Evolutionary conservation across 345 rosid genomes (phyloP).

Genomic region (Lagerstroemia speciosa): DNA sequence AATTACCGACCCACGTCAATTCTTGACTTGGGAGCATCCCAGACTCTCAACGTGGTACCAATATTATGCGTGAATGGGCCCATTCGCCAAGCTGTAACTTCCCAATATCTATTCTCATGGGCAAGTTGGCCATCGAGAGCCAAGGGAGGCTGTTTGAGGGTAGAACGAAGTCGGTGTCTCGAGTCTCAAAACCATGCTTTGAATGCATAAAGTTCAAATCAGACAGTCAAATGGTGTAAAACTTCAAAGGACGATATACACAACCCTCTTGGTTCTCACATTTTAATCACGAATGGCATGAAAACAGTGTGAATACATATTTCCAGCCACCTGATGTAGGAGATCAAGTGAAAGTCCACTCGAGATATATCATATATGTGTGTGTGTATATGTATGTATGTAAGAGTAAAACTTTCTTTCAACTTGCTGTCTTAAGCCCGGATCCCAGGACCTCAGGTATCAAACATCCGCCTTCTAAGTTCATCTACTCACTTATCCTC

Average conservation of each 20-base stretch:
- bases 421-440: no score
- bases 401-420: no score
- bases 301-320: no score
- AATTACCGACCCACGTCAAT: not conserved
- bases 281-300: no score
- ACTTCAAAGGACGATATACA: no score
- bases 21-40: not conserved
- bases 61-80: not conserved
- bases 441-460: no score
- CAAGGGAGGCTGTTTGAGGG: not conserved
- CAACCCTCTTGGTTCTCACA: no score
- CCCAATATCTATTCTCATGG: not conserved
- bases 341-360: not conserved
- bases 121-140: not conserved
- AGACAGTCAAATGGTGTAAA: not conserved
- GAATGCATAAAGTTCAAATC: no score
- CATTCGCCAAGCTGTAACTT: not conserved
- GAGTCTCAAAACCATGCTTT: not conserved
- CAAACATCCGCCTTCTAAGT: no score
- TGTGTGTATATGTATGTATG: no score
- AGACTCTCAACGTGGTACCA: not conserved
- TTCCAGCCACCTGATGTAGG: not conserved
- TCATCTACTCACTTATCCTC: no score
- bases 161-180: not conserved
- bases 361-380: not conserved